Evolutionary conservation across 2,329 filamentous ascomycete genomes (phyloP).

Genomic region (Aureobasidium sp.): DNA sequence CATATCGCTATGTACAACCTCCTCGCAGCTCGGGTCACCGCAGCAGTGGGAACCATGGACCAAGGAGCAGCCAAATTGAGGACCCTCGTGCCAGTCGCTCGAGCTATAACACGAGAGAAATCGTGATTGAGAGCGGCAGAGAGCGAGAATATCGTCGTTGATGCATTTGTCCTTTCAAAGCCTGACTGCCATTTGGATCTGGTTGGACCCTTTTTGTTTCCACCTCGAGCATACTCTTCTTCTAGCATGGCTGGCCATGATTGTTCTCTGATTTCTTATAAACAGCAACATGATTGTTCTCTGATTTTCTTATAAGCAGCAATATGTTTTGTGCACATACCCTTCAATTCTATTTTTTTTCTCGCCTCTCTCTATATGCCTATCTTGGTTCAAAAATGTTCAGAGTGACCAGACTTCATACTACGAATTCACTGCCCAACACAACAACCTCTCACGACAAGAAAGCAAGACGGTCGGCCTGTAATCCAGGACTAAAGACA

Average conservation of each 20-base stretch:
- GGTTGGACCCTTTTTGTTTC: background rate
- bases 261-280: too few species aligned
- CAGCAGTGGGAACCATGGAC: constrained; percentile 17
- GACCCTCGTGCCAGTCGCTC: constrained; percentile 20
- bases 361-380: too few species aligned
- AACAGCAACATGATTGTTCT: too few species aligned
- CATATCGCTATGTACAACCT: constrained; percentile 39
- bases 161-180: background rate
- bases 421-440: too few species aligned
- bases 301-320: too few species aligned
- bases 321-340: background rate
- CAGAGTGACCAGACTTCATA: too few species aligned
- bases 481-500: too few species aligned
- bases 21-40: constrained; percentile 17
- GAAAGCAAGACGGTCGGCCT: too few species aligned
- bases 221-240: background rate
- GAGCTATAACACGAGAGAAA: constrained; percentile 17
- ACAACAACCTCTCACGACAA: too few species aligned
- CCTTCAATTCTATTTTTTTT: background rate
- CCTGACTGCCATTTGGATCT: background rate
- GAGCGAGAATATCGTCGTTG: constrained; percentile 13
- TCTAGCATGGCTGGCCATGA: background rate
- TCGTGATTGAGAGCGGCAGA: constrained; percentile 16
- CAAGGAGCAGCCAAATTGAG: constrained; percentile 18
- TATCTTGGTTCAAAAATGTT: too few species aligned